Conservation (phyloP, 2,329 filamentous ascomycete species). For the Tolypocladium capitatum region DNA sequence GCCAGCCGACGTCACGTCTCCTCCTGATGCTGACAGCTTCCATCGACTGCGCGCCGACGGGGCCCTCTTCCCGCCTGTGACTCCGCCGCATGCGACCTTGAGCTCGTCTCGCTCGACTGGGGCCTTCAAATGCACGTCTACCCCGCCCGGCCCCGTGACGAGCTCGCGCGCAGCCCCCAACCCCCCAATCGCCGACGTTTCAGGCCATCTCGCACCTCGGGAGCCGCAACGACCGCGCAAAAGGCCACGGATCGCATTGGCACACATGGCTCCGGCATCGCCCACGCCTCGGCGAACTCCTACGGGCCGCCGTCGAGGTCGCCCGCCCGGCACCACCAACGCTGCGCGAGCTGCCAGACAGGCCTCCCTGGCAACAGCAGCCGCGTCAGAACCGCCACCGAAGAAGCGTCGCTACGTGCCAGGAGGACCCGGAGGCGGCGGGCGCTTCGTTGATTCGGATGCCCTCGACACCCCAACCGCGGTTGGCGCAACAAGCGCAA, state of each 20-base stretch:
- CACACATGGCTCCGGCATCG: conserved; percentile 19
- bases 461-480: conserved; percentile 43
- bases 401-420: conserved; percentile 72
- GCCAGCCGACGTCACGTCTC: conserved; percentile 21
- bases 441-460: conserved; percentile 67
- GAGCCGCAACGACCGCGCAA: background rate
- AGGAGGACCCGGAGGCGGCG: conserved; percentile 74
- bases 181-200: conserved; percentile 3
- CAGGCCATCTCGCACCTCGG: background rate
- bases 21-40: conserved; percentile 14
- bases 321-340: conserved; percentile 30
- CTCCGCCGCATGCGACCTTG: conserved; percentile 8
- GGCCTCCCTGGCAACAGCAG: conserved; percentile 17
- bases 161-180: conserved; percentile 17
- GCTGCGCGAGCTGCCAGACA: conserved; percentile 26
- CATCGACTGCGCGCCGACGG: conserved; percentile 15
- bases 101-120: conserved; percentile 5
- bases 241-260: background rate
- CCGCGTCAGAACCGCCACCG: conserved; percentile 45
- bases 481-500: conserved; percentile 18
- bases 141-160: conserved; percentile 15
- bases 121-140: conserved; percentile 10
- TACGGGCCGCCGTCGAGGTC: conserved; percentile 32
- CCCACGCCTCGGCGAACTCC: conserved; percentile 27
- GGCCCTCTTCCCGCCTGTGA: conserved; percentile 7